phyloP scores from a whole-genome alignment of 148 eudicot species.

The Amaranthus palmeri region DNA sequence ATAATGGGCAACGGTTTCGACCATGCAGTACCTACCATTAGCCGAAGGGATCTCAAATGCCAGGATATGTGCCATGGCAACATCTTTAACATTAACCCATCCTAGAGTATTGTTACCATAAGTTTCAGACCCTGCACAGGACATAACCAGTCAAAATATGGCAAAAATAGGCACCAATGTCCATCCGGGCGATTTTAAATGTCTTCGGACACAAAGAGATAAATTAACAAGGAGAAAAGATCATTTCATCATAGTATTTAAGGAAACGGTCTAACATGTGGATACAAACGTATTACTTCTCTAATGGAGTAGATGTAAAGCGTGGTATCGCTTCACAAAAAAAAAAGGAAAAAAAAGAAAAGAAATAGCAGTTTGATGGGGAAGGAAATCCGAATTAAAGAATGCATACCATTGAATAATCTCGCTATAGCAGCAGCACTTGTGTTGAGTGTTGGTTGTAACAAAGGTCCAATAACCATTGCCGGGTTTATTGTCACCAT shows the following conservation, averaged over 20 bases:
- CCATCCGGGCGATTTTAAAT: no score
- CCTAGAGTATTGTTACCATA: conserved; percentile 19
- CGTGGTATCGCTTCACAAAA: no score
- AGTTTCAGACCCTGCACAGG: conserved; percentile 22
- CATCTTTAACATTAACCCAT: conserved; percentile 42
- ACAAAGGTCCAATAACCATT: conserved; percentile 40
- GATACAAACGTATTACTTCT: no score
- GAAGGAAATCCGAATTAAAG: not conserved
- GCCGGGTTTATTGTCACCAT: conserved; percentile 46
- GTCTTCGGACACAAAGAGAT: no score
- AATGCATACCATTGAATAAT: conserved; percentile 26
- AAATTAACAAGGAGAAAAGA: no score
- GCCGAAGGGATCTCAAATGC: conserved; percentile 35
- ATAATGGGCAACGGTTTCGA: conserved; percentile 21
- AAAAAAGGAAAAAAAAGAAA: no score
- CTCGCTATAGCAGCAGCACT: conserved; percentile 40
- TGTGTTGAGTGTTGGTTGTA: conserved; percentile 50
- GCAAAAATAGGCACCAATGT: no score
- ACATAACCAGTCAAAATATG: no score
- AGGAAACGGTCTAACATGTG: no score
- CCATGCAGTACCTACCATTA: conserved; percentile 34
- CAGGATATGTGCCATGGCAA: conserved; percentile 34
- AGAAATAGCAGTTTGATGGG: no score
- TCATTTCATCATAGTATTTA: no score
- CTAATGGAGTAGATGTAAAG: no score